These are phyloP conservation scores for Scheffersomyces parashehatae DNA, from an alignment of 1,139 yeast species.

Conservation along the genomic window DNA sequence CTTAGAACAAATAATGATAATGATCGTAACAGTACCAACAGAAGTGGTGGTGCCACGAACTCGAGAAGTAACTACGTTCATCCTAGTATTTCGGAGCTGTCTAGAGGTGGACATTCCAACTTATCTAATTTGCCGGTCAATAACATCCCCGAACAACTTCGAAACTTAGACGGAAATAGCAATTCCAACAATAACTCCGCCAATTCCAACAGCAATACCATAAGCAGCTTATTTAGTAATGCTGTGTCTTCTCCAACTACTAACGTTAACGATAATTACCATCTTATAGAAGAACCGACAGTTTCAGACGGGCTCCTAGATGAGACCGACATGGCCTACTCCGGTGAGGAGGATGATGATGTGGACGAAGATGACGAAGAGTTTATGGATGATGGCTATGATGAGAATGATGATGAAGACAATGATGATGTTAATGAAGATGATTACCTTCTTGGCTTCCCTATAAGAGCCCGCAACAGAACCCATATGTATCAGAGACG, in stretches of 20 bases:
- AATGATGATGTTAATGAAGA: background rate
- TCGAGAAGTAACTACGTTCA: too few relatives aligned
- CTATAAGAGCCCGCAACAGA: too few relatives aligned
- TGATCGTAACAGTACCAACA: background rate
- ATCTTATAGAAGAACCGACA: too few relatives aligned
- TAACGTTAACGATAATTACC: too few relatives aligned
- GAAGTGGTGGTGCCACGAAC: background rate
- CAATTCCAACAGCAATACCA: too few relatives aligned
- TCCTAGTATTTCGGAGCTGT: too few relatives aligned
- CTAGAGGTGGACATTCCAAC: too few relatives aligned
- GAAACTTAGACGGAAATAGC: background rate
- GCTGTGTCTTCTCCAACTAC: too few relatives aligned
- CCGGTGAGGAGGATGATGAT: slow-evolving; percentile 4
- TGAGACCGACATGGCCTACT: slow-evolving; percentile 1
- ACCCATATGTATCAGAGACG: background rate
- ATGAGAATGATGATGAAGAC: slow-evolving; percentile 5
- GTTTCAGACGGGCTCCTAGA: background rate
- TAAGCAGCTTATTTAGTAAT: too few relatives aligned
- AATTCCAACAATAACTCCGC: too few relatives aligned
- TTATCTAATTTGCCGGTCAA: background rate
- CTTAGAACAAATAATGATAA: too few relatives aligned
- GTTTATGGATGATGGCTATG: slow-evolving; percentile 4
- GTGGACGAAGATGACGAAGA: slow-evolving; percentile 4
- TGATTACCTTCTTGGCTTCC: background rate
- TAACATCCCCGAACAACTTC: background rate